Evolutionary conservation across 2,329 filamentous ascomycete genomes (phyloP).

Genomic region (Colletotrichum camelliae): DNA sequence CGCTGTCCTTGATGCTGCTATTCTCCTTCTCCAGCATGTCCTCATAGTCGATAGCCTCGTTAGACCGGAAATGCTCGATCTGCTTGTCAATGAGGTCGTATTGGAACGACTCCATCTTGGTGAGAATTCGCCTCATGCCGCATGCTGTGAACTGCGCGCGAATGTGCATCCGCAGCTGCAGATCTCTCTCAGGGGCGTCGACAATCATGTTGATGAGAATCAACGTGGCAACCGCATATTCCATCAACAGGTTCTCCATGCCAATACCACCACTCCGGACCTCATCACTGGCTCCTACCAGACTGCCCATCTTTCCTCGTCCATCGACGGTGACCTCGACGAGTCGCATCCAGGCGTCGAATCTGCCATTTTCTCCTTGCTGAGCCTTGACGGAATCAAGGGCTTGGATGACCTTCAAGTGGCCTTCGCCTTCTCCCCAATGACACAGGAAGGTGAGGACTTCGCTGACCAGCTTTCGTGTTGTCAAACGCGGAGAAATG

Average conservation of each 20-base stretch:
- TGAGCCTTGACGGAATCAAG: conserved; percentile 90
- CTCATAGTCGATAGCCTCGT: conserved; percentile 98
- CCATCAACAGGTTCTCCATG: conserved; percentile 99
- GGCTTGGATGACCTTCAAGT: conserved; percentile 91
- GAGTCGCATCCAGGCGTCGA: conserved; percentile 98
- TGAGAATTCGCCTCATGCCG: conserved; percentile 91
- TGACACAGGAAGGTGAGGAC: conserved; percentile 96
- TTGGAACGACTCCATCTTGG: conserved; percentile 98
- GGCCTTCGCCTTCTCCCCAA: conserved; percentile 88
- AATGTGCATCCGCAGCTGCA: conserved; percentile 92
- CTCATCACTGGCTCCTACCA: conserved; percentile 96
- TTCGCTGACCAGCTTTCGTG: conserved; percentile 93
- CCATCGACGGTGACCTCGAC: conserved; percentile 97
- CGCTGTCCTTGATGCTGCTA: conserved; percentile 86
- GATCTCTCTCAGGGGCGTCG: conserved; percentile 85
- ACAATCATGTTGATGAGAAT: conserved; percentile 97
- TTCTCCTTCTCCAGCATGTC: conserved; percentile 92
- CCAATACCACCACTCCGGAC: conserved; percentile 94
- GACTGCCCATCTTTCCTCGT: conserved; percentile 96
- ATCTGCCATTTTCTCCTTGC: conserved; percentile 90
- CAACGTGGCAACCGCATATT: conserved; percentile 94
- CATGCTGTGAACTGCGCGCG: conserved; percentile 95
- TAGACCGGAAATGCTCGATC: conserved; percentile 89
- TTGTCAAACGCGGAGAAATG: conserved; percentile 87
- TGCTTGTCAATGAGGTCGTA: conserved; percentile 99